Base-by-base conservation (phyloP, 2,329 filamentous ascomycete species). In the Coleophoma crateriformis region DNA sequence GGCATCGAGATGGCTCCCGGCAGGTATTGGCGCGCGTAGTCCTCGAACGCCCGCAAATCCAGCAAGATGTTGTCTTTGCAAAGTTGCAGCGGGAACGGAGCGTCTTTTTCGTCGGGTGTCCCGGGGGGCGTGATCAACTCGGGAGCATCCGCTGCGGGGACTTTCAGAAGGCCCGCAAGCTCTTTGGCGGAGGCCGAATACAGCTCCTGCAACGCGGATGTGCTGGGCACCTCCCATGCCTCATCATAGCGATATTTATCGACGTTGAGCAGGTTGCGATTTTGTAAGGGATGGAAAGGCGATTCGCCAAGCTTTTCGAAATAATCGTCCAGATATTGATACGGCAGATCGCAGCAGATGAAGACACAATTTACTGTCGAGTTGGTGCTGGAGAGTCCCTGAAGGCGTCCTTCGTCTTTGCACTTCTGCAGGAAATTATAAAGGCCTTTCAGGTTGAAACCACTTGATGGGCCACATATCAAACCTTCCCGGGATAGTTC, bases 341-440 rank as follows among this genome's bases (percentile, higher is more conserved):
- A 84, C 0, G 81, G 81, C 22, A 84, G 54, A 50, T 85, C 81
- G 50, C 80, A 83, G 64, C 80, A 84, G 3, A 83, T 61, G 60
- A 84, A 84, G 0, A 80, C 78, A 42, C 76, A 79, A 52, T 76
- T 69, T 2, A 77, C 67, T 45, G 71, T 64, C 1, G 75, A 75
- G 33, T 73, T 68, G 0, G 66, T 60, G 0, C 71, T 72, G 1
- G 70, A 67, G 1, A 81, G 61, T 10, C 73, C 65, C 1, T 61
- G 34, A 12, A 82, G 62, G 0, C 66, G 72, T 0, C 71, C 73
- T 0, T 67, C 68, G 0, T 61, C 56, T 55, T 79, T 80, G 14
- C 67, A 67, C 51, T 72, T 76, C 46, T 73, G 68, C 1, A 82
- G 58, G 54, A 75, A 73, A 39, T 78, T 40, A 37, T 40, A 56